Conservation (phyloP, 495 filamentous ascomycete species). For the Tuber aestivum region DNA sequence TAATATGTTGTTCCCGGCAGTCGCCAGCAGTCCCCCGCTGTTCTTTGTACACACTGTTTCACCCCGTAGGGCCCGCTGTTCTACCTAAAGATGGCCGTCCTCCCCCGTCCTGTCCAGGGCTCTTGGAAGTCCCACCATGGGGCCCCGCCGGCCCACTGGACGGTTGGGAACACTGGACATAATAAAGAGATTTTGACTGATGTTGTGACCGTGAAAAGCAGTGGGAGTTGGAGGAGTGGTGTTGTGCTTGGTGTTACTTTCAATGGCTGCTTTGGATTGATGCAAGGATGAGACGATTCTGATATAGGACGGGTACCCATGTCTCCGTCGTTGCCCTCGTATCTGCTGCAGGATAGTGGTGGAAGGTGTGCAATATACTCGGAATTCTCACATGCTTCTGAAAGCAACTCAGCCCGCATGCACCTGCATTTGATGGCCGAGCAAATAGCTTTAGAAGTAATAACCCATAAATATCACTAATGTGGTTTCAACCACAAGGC, state of each 20-base stretch:
- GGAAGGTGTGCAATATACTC: background rate
- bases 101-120: too few species aligned
- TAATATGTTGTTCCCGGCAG: too few species aligned
- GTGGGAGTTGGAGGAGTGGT: background rate
- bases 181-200: background rate
- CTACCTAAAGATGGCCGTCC: too few species aligned
- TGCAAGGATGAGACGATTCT: background rate
- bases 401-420: background rate
- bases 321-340: background rate
- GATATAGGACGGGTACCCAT: background rate
- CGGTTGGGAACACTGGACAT: too few species aligned
- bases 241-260: too few species aligned
- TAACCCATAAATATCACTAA: background rate
- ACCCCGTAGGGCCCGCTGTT: too few species aligned
- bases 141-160: too few species aligned
- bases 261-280: background rate
- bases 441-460: background rate
- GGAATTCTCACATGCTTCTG: background rate
- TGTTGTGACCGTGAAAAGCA: background rate
- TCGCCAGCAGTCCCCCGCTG: too few species aligned
- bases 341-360: background rate
- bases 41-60: too few species aligned
- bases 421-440: background rate
- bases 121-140: too few species aligned
- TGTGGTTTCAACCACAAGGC: slow-evolving; percentile 48